These are phyloP conservation scores for Mycena vulgaris DNA, from an alignment of 768 basidiomycete genomes.

Conservation along the genomic window DNA sequence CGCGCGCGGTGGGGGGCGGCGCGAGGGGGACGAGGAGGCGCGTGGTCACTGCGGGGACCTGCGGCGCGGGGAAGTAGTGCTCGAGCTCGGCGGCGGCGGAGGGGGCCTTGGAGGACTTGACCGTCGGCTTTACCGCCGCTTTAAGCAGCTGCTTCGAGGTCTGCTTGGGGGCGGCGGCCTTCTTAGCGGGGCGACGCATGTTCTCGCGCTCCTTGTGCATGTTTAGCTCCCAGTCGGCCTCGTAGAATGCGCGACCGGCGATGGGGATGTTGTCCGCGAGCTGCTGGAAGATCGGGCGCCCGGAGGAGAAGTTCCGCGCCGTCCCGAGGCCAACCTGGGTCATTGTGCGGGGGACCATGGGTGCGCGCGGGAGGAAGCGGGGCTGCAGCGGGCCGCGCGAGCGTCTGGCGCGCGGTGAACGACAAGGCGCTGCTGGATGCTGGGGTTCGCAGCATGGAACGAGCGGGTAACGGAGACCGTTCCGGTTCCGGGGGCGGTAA, in stretches of 20 bases:
- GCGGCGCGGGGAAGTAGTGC: slow-evolving; percentile 69
- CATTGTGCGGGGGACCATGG: slow-evolving; percentile 63
- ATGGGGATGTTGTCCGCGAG: slow-evolving; percentile 86
- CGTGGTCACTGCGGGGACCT: slow-evolving; percentile 65
- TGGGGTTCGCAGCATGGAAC: slow-evolving; percentile 48
- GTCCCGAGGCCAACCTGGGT: slow-evolving; percentile 83
- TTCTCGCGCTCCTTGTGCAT: slow-evolving; percentile 60
- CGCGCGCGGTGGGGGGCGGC: slow-evolving; percentile 78
- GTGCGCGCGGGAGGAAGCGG: slow-evolving; percentile 73
- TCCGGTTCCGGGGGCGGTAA: slow-evolving; percentile 69
- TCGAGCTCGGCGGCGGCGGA: slow-evolving; percentile 56
- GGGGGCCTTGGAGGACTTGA: background rate
- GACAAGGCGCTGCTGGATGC: slow-evolving; percentile 73
- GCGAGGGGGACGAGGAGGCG: slow-evolving; percentile 83
- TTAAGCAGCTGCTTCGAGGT: slow-evolving; percentile 30
- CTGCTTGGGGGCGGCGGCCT: slow-evolving; percentile 46
- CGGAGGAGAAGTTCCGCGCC: slow-evolving; percentile 82
- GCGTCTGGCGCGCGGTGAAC: slow-evolving; percentile 65
- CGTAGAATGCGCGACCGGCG: slow-evolving; percentile 79
- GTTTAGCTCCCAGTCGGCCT: slow-evolving; percentile 79
- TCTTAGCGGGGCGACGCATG: slow-evolving; percentile 46
- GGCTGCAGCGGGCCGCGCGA: slow-evolving; percentile 62
- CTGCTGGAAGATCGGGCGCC: slow-evolving; percentile 84
- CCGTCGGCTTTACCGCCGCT: background rate
- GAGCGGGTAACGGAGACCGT: slow-evolving; percentile 44